Percentiles rank a stretch among this genome's conserved stretches.
Conservation (phyloP, 108 stramenopile species). For the Mediolabrus comicus region DNA sequence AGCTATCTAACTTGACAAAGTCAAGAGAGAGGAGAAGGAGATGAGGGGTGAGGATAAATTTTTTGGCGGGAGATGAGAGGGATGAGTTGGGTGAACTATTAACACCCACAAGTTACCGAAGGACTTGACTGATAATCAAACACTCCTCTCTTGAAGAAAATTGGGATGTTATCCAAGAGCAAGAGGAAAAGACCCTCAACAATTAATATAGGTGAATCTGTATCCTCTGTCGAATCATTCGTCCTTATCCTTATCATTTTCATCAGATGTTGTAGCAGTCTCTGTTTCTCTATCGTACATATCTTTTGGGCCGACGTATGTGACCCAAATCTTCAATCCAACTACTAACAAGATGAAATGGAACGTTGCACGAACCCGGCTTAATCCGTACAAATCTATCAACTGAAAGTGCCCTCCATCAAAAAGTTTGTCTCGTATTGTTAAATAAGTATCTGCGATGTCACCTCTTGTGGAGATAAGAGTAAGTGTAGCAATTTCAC, state of each 20-base stretch:
- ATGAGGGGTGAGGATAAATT: no score
- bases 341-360: not conserved
- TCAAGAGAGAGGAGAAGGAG: no score
- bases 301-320: conserved; percentile 12
- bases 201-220: no score
- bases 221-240: no score
- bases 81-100: conserved; percentile 33
- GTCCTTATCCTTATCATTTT: not conserved
- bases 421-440: not conserved
- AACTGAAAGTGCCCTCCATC: not conserved
- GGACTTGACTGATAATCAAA: conserved; percentile 37
- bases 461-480: conserved; percentile 17
- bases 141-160: conserved; percentile 31
- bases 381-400: not conserved
- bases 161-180: conserved; percentile 43
- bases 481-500: conserved; percentile 48
- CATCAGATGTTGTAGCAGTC: not conserved
- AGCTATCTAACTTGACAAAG: no score
- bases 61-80: conserved; percentile 11
- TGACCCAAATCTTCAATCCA: conserved; percentile 16
- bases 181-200: conserved; percentile 3
- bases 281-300: conserved; percentile 27
- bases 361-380: conserved; percentile 10
- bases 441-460: not conserved
- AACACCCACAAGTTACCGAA: conserved; percentile 48